Percentiles rank a stretch among this genome's conserved stretches.
phyloP scores from a whole-genome alignment of 1,139 yeast species.

The Yamadazyma songkhlaensis region DNA sequence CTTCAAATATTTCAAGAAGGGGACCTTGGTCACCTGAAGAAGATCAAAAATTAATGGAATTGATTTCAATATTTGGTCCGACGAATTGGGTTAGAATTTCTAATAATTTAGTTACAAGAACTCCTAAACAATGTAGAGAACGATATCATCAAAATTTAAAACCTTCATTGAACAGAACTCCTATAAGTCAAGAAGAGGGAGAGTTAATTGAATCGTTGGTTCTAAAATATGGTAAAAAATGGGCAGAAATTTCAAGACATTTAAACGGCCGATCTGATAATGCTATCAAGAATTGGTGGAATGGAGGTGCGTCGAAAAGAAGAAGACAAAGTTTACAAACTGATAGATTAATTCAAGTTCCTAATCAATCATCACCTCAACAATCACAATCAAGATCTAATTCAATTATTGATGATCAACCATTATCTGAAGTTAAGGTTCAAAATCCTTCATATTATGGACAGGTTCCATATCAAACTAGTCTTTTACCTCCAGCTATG shows the following conservation, averaged over 20 bases:
- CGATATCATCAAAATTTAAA: conserved; percentile 89
- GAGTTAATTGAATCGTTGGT: conserved; percentile 76
- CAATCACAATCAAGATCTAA: conserved; percentile 2
- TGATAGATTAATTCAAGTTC: conserved; percentile 3
- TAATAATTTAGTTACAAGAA: conserved; percentile 67
- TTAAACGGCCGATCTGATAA: conserved; percentile 85
- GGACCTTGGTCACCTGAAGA: conserved; percentile 95
- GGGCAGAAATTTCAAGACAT: conserved; percentile 94
- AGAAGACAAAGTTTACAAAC: conserved; percentile 44
- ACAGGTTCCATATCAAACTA: neutral
- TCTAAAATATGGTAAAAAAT: conserved; percentile 75
- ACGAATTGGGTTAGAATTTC: conserved; percentile 89
- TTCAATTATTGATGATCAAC: neutral
- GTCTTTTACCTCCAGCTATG: neutral
- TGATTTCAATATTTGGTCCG: conserved; percentile 75
- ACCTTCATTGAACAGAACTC: conserved; percentile 77
- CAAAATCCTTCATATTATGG: neutral
- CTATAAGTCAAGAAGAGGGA: conserved; percentile 86
- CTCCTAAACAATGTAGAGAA: conserved; percentile 92
- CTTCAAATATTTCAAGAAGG: conserved; percentile 29
- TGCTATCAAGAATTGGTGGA: conserved; percentile 97
- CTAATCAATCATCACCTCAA: conserved; percentile 1
- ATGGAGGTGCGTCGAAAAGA: conserved; percentile 83
- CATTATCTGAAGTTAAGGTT: neutral
- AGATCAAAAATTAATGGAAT: conserved; percentile 67